Conservation (phyloP, 2,329 filamentous ascomycete genomes). For the Metarhizium anisopliae region DNA sequence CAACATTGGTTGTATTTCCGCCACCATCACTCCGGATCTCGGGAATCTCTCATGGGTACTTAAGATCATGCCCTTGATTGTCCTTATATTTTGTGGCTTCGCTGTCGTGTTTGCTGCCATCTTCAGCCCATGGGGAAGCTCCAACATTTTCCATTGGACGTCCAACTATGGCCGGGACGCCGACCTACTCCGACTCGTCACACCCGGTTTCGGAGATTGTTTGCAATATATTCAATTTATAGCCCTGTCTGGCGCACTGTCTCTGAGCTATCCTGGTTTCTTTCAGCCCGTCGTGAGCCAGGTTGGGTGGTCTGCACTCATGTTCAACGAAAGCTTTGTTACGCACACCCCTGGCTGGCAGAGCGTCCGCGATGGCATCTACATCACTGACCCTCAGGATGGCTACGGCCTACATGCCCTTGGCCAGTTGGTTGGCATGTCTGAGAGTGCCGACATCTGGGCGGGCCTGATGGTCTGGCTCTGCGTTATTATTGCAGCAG, state of each 20-base stretch:
- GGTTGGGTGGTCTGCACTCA: slow-evolving; percentile 76
- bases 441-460: slow-evolving; percentile 72
- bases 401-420: slow-evolving; percentile 77
- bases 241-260: slow-evolving; percentile 77
- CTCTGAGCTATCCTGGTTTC: slow-evolving; percentile 83
- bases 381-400: slow-evolving; percentile 66
- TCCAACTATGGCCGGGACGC: slow-evolving; percentile 94
- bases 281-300: slow-evolving; percentile 89
- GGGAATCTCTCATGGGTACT: slow-evolving; percentile 62
- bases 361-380: slow-evolving; percentile 76
- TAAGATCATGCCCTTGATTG: slow-evolving; percentile 65
- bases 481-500: slow-evolving; percentile 60
- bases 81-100: slow-evolving; percentile 70
- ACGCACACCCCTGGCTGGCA: slow-evolving; percentile 56
- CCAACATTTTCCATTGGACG: slow-evolving; percentile 90
- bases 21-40: slow-evolving; percentile 76
- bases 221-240: slow-evolving; percentile 95
- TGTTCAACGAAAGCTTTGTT: slow-evolving; percentile 90
- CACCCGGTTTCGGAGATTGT: slow-evolving; percentile 92
- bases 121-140: slow-evolving; percentile 88
- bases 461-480: slow-evolving; percentile 90
- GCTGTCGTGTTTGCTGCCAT: slow-evolving; percentile 79
- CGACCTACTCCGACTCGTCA: slow-evolving; percentile 83
- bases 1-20: slow-evolving; percentile 69
- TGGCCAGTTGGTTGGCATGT: slow-evolving; percentile 76